phyloP scores from a whole-genome alignment of 2,329 filamentous ascomycete genomes.

The Lasiodiplodia theobromae region DNA sequence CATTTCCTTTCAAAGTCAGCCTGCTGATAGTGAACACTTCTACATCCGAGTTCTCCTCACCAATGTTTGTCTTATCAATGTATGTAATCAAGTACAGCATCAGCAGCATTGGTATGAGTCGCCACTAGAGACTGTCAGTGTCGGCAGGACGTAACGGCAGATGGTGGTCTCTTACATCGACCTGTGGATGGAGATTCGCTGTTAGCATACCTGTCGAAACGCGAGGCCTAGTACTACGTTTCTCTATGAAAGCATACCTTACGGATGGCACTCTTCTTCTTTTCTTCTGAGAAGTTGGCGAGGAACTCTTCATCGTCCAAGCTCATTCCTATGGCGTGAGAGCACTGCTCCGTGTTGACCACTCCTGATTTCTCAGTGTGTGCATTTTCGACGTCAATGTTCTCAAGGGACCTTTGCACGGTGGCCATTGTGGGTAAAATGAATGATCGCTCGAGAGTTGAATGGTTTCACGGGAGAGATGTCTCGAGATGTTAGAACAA shows the following conservation, averaged over 20 bases:
- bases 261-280: constrained; percentile 36
- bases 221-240: no score
- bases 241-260: constrained; percentile 32
- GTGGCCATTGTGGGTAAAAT: background rate
- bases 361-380: background rate
- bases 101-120: constrained; percentile 37
- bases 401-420: background rate
- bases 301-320: constrained; percentile 41
- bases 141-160: no score
- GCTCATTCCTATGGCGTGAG: constrained; percentile 30
- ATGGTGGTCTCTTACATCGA: background rate
- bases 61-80: constrained; percentile 37
- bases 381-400: background rate
- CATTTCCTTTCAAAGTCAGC: constrained; percentile 49
- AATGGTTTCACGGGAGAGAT: background rate
- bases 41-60: constrained; percentile 10
- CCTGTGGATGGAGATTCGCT: background rate
- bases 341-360: background rate
- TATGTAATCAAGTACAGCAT: constrained; percentile 41
- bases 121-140: constrained; percentile 30
- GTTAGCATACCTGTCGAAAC: background rate
- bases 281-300: constrained; percentile 34
- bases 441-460: no score
- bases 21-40: background rate
- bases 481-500: no score